These are phyloP conservation scores for Pseudocohnilembus persalinus DNA, from an alignment of 169 alveolate species.

Conservation along the genomic window DNA sequence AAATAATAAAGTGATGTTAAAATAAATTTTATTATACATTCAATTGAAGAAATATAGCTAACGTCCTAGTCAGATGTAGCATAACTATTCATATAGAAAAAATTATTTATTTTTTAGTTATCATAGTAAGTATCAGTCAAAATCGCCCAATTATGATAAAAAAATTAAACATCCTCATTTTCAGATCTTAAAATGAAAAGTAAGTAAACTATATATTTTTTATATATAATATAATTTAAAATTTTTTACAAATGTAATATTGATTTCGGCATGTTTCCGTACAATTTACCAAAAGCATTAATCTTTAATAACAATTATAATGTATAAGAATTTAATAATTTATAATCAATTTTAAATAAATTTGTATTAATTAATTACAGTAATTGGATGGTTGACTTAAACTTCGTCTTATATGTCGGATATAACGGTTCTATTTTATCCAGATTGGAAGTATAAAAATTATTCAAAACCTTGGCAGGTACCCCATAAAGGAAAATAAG, in stretches of 20 bases:
- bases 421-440: not conserved
- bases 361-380: not conserved
- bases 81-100: not conserved
- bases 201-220: too few species aligned
- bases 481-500: conserved; percentile 31
- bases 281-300: not conserved
- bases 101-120: too few species aligned
- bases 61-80: not conserved
- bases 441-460: not conserved
- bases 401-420: not conserved
- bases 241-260: not conserved
- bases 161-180: not conserved
- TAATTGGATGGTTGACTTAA: not conserved
- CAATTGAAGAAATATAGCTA: too few species aligned
- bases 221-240: too few species aligned
- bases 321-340: not conserved
- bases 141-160: not conserved
- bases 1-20: not conserved
- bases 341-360: too few species aligned
- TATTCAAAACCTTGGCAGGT: conserved; percentile 34
- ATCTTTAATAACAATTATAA: not conserved
- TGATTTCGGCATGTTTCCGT: not conserved
- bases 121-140: not conserved
- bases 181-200: not conserved
- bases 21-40: not conserved